Evolutionary conservation across 371 early-diverging fungal genomes (phyloP), one percentile per base, ranked within the genome.

Genomic region (Mucor piriformis): DNA sequence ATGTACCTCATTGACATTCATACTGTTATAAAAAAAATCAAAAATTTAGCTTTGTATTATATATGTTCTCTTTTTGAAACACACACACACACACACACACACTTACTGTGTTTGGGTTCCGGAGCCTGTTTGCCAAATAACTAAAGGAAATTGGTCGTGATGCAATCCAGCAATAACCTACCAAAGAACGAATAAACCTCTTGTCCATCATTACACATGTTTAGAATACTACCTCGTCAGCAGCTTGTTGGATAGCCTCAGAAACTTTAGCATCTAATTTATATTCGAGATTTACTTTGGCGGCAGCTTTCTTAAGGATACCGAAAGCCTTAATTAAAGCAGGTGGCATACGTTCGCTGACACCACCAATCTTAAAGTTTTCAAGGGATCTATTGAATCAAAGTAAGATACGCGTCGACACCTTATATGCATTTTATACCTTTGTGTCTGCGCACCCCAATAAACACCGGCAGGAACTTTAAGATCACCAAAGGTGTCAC

Each of bases 371-470:
- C 63, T 92, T 83, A 75, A 95, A 95, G 81, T 95, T 94, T 72
- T 88, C 83, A 37, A 83, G 67, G 65, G 88, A 81, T 73, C 89
- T 76, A 20, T 20, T 23, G 6, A 4, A 49, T 29, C 7, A 25
- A 15, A 21, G 15, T 5, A 6, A 1, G 1, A 5, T 16, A 20
- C 21, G 12, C 18, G 8, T 44, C 40, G 1, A 4, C 10, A 50
- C 16, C 29, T 6, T 32, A 34, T n/a, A 0, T 29, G 40, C 16
- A 23, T 40, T 50, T 34, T 24, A 13, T 70, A 86, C 84, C 95
- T 85, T 70, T 93, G 92, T 8, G 95, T 95, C 72, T 95, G 95
- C 42, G 93, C 92, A 51, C 94, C 95, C 86, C 91, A 95, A 78
- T 93, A 93, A 66, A 74, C 84, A 65, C 93, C 91, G 10, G 88